phyloP scores from a whole-genome alignment of 176 grass and related monocot species.

The Bonia amplexicaulis region DNA sequence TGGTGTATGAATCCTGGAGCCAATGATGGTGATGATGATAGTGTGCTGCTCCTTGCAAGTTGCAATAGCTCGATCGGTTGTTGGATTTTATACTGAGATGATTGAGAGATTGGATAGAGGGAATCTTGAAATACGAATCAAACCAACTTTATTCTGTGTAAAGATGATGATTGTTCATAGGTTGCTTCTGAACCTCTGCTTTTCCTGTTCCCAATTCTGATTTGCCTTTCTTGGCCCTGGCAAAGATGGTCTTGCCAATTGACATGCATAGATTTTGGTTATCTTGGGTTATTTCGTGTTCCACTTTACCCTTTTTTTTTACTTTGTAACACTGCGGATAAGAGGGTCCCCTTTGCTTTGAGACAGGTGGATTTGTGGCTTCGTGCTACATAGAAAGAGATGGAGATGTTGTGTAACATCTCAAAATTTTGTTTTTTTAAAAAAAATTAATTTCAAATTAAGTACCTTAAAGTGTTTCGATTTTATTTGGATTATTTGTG shows the following conservation, averaged over 20 bases:
- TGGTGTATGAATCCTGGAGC: background rate
- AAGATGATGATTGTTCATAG: background rate
- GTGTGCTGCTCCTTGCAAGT: background rate
- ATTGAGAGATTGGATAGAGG: background rate
- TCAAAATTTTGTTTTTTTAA: too few relatives aligned
- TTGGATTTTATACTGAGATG: constrained; percentile 14
- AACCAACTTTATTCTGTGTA: background rate
- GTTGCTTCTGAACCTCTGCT: background rate
- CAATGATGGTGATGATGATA: background rate
- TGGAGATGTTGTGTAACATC: too few relatives aligned
- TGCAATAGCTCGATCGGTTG: background rate
- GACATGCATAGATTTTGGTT: background rate
- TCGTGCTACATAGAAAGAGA: background rate
- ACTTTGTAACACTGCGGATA: background rate
- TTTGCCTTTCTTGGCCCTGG: background rate
- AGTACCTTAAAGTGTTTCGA: too few relatives aligned
- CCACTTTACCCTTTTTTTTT: background rate
- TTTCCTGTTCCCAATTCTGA: background rate
- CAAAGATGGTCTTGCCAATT: background rate
- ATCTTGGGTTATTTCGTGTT: background rate
- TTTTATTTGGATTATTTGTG: too few relatives aligned
- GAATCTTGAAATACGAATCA: constrained; percentile 26
- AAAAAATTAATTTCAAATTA: too few relatives aligned
- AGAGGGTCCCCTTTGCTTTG: background rate
- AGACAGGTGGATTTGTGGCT: background rate